Evolutionary conservation across 257 asterid genomes (phyloP).

Genomic region (Asclepias syriaca): DNA sequence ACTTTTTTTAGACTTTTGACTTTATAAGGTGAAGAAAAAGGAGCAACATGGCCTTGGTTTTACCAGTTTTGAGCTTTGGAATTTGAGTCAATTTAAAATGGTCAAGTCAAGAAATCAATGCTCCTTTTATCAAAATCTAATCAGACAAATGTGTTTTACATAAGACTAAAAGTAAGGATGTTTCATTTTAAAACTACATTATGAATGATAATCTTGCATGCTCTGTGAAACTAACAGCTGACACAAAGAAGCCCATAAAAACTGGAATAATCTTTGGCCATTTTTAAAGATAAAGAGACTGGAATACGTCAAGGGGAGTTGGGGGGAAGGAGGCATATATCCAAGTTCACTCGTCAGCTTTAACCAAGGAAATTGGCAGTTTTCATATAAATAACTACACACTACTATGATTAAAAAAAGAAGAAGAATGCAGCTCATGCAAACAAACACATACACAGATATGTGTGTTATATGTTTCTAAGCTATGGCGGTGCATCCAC

Average conservation of each 20-base stretch:
- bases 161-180: too few relatives aligned
- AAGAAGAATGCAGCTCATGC: background rate
- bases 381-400: background rate
- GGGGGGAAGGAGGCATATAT: background rate
- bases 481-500: conserved; percentile 4
- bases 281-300: background rate
- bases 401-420: too few relatives aligned
- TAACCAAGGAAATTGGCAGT: conserved; percentile 35
- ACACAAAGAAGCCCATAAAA: background rate
- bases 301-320: background rate
- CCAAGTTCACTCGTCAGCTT: conserved; percentile 26
- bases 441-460: background rate
- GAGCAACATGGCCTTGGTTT: conserved; percentile 29
- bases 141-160: background rate
- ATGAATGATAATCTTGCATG: too few relatives aligned
- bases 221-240: background rate
- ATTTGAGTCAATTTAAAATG: conserved; percentile 30
- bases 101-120: conserved; percentile 45
- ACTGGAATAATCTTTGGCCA: background rate
- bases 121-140: background rate
- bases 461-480: background rate
- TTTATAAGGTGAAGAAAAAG: conserved; percentile 30
- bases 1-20: conserved; percentile 35
- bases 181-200: too few relatives aligned
- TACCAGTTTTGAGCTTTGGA: conserved; percentile 24